Evolutionary conservation across 2,329 filamentous ascomycete species (phyloP), one percentile per base, ranked within the genome.

Genomic region (Colletotrichum cordylinicola): DNA sequence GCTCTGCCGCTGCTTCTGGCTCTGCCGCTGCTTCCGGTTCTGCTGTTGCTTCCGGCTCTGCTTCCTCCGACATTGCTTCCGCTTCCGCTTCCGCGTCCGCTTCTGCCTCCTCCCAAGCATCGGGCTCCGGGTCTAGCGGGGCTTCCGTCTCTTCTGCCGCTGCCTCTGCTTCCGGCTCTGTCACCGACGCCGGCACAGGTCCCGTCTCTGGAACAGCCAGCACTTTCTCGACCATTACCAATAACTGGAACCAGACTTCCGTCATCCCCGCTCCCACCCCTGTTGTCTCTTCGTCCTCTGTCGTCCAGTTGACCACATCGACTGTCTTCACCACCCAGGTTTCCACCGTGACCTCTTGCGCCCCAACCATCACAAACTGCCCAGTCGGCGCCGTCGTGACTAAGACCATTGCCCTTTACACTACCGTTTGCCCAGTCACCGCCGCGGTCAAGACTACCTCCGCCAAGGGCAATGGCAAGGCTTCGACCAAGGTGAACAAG

Each of bases 261-360:
- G 18, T 55, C 24, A 15, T 24, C 31, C 52, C 74, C 52, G 18
- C 6, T n/a, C 72, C 77, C 27, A 70, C 52, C 15, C 67, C 72
- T 13, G 64, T 74, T n/a, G 78, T 77, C 16, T 33, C 12, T 29
- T 70, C 72, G 13, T 78, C 80, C 7, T 79, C 56, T 16, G 0
- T 65, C 55, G 35, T 29, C 67, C 4, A 70, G 58, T 66, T 80
- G 69, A 80, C 79, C 35, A 85, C 84, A 33, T 86, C 84, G 70
- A 85, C 84, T n/a, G 81, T 87, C 68, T 86, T 82, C 80, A 83
- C 83, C 67, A 87, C 84, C 21, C 78, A 78, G 16, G 80, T 91
- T 77, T 86, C 89, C 77, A 92, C 90, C 78, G 85, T 91, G 82
- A 91, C 88, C 80, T 88, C 88, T 55, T 92, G 90, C 82, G 87